Evolutionary conservation across 2,329 filamentous ascomycete genomes (phyloP).

Genomic region (Paracorniculantispora psalliotae): DNA sequence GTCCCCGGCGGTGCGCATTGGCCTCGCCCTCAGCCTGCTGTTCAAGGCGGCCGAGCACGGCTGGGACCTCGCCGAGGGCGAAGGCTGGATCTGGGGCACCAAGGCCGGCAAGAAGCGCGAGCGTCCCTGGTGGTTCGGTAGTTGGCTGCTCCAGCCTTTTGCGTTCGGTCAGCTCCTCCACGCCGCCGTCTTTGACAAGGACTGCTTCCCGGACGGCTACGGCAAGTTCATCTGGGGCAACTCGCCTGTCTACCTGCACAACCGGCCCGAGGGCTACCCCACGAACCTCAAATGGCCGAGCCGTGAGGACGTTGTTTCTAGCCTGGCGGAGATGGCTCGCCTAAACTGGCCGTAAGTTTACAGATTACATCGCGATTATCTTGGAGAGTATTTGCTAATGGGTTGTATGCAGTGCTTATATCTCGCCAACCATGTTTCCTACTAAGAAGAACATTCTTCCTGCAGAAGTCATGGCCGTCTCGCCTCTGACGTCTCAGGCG

Average conservation of each 20-base stretch:
- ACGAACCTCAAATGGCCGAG: slow-evolving; percentile 66
- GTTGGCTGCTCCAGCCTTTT: slow-evolving; percentile 75
- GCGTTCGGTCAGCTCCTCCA: slow-evolving; percentile 73
- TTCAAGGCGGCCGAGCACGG: slow-evolving; percentile 80
- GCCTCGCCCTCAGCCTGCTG: slow-evolving; percentile 74
- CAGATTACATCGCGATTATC: not conserved
- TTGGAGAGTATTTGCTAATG: not conserved
- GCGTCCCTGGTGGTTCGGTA: slow-evolving; percentile 77
- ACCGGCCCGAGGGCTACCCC: slow-evolving; percentile 65
- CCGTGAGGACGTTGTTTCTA: slow-evolving; percentile 72
- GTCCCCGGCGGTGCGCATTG: slow-evolving; percentile 61
- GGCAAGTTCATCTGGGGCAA: slow-evolving; percentile 59
- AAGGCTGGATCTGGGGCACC: slow-evolving; percentile 61
- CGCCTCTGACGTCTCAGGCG: slow-evolving; percentile 74
- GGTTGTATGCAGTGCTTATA: slow-evolving; percentile 54
- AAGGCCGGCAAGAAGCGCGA: slow-evolving; percentile 49
- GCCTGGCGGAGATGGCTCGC: slow-evolving; percentile 72
- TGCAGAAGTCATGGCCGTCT: slow-evolving; percentile 59
- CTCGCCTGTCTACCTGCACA: slow-evolving; percentile 74
- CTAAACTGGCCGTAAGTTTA: slow-evolving; percentile 73
- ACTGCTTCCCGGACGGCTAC: slow-evolving; percentile 53
- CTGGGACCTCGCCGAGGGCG: slow-evolving; percentile 77
- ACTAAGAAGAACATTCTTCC: slow-evolving; percentile 60
- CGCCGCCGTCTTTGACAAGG: slow-evolving; percentile 70
- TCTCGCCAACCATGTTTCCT: slow-evolving; percentile 84